Evolutionary conservation across 2,329 filamentous ascomycete genomes (phyloP), one percentile per base, ranked within the genome.

Genomic region (Aureobasidium zeae): DNA sequence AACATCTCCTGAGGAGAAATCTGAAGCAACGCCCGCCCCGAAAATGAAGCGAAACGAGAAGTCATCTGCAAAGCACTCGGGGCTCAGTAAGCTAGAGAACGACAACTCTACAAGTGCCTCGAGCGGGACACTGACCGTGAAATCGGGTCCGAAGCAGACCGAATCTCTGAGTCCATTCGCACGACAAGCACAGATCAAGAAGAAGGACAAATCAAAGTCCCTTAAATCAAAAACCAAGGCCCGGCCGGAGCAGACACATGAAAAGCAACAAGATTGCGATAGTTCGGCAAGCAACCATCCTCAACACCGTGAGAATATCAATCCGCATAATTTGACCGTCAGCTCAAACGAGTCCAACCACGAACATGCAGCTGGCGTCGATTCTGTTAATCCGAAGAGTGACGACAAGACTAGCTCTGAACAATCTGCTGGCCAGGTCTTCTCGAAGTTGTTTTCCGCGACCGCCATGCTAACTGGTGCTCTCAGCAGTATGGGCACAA

Each of bases 91-190:
- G 25, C 22, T 13, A 16, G 35, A 13, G 16, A 28, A 17, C 13
- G n/a, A 29, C 11, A 21, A 20, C 4, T 25, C 21, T 5, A 19
- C 45, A 13, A 34, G 29, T 28, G n/a, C n/a, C 11, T 16, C 16
- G 5, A 26, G 21, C n/a, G 29, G 39, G 28, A 10, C 16, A 44
- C 55, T 53, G 48, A 17, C 33, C 9, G 24, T 50, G 7, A 60
- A 58, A 48, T 19, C 50, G 13, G 60, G 59, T 25, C 58, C 60
- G 4, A 55, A 54, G n/a, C 54, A 60, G 52, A 61, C 60, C 1
- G 57, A 60, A 22, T 60, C 59, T 10, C 49, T 59, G 16, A 60
- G 55, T 41, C 48, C 56, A 17, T 62, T 59, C 33, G 49, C 48
- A 20, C 45, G 48, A 10, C 38, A 35, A 19, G 20, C 24, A 46